Evolutionary conservation across 2,329 filamentous ascomycete genomes (phyloP).

Genomic region (Stagonosporopsis vannaccii): DNA sequence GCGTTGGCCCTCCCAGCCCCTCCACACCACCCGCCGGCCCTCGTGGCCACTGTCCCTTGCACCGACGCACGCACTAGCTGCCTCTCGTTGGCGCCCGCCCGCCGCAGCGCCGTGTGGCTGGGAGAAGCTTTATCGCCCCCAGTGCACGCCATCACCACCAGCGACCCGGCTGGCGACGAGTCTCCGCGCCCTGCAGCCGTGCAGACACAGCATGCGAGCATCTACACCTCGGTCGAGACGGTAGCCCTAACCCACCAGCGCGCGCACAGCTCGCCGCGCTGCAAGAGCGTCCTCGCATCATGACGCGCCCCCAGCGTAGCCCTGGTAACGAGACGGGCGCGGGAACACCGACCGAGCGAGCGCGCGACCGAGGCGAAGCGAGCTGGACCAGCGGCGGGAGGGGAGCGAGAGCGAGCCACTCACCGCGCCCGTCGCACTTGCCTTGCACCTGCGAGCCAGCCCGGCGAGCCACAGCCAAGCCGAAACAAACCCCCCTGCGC

Average conservation of each 20-base stretch:
- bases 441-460: too few species aligned
- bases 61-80: slow-evolving; percentile 5
- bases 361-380: too few species aligned
- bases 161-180: too few species aligned
- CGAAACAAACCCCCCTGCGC: too few species aligned
- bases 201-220: background rate
- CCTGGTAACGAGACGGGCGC: background rate
- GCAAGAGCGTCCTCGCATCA: background rate
- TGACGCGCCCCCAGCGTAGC: background rate
- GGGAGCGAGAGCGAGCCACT: too few species aligned
- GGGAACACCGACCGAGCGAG: background rate
- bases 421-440: too few species aligned
- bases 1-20: slow-evolving; percentile 13
- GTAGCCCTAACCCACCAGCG: too few species aligned
- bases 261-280: background rate
- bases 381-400: background rate
- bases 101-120: slow-evolving; percentile 10
- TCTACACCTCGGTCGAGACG: too few species aligned
- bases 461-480: background rate
- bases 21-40: slow-evolving; percentile 7
- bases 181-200: background rate
- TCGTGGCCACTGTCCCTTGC: slow-evolving; percentile 13
- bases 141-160: too few species aligned
- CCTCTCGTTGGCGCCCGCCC: slow-evolving; percentile 8
- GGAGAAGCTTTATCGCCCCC: slow-evolving; percentile 3